Evolutionary conservation across 106 monocot species (phyloP).

Genomic region (Dendrobium nobile): DNA sequence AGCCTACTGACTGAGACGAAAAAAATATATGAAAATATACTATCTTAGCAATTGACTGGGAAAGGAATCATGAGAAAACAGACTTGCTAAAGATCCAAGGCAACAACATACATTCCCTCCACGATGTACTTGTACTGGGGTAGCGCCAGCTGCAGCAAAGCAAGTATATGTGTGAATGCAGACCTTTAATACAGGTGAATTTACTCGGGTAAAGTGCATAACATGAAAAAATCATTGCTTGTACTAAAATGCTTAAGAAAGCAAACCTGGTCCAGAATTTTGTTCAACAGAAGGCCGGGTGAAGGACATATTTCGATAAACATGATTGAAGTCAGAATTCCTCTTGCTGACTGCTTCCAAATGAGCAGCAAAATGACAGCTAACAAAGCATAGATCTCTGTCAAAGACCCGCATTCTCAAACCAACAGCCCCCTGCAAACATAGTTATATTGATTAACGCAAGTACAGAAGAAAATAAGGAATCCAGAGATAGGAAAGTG

Average conservation of each 20-base stretch:
- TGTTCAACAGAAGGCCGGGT: slow-evolving; percentile 35
- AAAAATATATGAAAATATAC: not conserved
- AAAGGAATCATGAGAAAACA: not conserved
- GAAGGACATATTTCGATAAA: slow-evolving; percentile 57
- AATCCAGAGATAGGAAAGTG: too few relatives aligned
- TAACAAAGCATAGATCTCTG: slow-evolving; percentile 59
- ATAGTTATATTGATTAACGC: not conserved
- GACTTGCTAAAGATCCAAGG: slow-evolving; percentile 1
- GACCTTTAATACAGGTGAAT: not conserved
- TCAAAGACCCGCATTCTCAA: slow-evolving; percentile 72
- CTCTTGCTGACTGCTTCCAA: slow-evolving; percentile 59
- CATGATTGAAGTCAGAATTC: slow-evolving; percentile 66
- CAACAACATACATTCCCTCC: slow-evolving; percentile 48
- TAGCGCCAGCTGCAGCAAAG: slow-evolving; percentile 44
- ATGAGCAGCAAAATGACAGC: slow-evolving; percentile 82
- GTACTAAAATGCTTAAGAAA: not conserved
- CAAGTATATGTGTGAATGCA: not conserved
- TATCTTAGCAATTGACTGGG: not conserved
- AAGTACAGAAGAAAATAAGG: not conserved
- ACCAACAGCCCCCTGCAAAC: slow-evolving; percentile 62
- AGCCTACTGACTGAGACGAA: slow-evolving; percentile 13
- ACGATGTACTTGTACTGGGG: slow-evolving; percentile 47
- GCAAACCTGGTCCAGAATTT: slow-evolving; percentile 43
- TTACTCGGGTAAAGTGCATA: not conserved
- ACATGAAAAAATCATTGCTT: not conserved